A percentile compares a stretch with the other conserved stretches of the same genome.
Evolutionary conservation across 371 early-diverging fungal genomes (phyloP).

Genomic region (Syncephalastrum sp.): DNA sequence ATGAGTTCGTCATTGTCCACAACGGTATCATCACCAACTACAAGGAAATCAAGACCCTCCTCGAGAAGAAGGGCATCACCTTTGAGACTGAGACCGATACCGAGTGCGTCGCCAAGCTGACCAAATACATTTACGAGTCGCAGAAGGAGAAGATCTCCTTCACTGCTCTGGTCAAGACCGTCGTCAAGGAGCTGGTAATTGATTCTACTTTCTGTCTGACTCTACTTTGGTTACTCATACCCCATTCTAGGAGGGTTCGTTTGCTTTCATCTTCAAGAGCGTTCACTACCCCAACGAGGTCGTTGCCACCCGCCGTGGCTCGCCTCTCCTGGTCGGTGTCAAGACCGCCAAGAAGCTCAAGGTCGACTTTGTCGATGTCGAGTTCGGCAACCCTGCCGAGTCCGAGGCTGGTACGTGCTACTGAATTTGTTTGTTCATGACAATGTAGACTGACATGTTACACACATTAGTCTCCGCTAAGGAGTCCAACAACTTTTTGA

Average conservation of each 20-base stretch:
- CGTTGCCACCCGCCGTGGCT: constrained; percentile 95
- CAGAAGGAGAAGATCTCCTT: constrained; percentile 77
- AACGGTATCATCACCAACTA: constrained; percentile 99
- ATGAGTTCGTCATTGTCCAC: constrained; percentile 94
- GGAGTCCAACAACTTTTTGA: constrained; percentile 28
- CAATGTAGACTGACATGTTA: neutral
- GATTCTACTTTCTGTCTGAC: constrained; percentile 10
- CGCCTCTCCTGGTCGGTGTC: constrained; percentile 96
- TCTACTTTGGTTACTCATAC: constrained; percentile 8
- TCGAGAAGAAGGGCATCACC: constrained; percentile 89
- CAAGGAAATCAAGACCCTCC: constrained; percentile 89
- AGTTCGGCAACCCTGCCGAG: constrained; percentile 24
- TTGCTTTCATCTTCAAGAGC: constrained; percentile 95
- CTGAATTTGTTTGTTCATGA: neutral
- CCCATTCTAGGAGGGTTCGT: constrained; percentile 83
- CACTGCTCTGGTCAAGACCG: constrained; percentile 87
- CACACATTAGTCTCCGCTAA: constrained; percentile 19
- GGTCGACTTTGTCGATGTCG: constrained; percentile 89
- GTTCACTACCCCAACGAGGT: constrained; percentile 89
- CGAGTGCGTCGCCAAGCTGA: constrained; percentile 95
- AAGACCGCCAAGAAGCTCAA: constrained; percentile 93
- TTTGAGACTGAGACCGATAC: constrained; percentile 98
- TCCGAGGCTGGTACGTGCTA: constrained; percentile 13
- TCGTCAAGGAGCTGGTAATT: constrained; percentile 85
- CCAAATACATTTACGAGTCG: constrained; percentile 92